phyloP scores from a whole-genome alignment of 2,329 filamentous ascomycete genomes.

The Neofusicoccum ribis region DNA sequence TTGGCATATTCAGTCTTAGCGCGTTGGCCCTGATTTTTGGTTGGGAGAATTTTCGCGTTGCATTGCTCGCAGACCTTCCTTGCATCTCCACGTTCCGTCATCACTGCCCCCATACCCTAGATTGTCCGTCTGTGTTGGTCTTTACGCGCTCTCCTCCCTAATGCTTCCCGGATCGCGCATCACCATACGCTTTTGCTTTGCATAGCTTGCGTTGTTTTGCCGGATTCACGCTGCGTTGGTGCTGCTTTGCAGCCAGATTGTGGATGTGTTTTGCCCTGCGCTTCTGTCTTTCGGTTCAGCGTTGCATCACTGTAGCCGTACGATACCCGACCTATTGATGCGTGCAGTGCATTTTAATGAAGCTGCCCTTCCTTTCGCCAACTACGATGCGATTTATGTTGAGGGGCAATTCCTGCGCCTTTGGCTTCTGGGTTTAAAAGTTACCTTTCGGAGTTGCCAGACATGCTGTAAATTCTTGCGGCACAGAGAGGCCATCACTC shows the following conservation, averaged over 20 bases:
- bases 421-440: no score
- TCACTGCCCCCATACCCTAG: background rate
- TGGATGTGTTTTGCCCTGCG: background rate
- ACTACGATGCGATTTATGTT: no score
- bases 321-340: conserved; percentile 12
- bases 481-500: no score
- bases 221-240: background rate
- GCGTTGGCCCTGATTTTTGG: no score
- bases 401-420: no score
- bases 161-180: background rate
- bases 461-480: no score
- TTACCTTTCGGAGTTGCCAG: no score
- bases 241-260: background rate
- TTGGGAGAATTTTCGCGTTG: background rate
- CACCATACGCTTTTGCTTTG: background rate
- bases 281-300: background rate
- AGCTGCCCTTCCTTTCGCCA: background rate
- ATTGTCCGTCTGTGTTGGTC: background rate
- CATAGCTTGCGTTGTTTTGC: background rate
- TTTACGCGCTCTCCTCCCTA: background rate
- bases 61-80: background rate
- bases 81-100: background rate
- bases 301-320: conserved; percentile 9
- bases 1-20: background rate
- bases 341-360: background rate